Conservation (phyloP, 768 basidiomycete species). For the Rhodotorula kratochvilovae region DNA sequence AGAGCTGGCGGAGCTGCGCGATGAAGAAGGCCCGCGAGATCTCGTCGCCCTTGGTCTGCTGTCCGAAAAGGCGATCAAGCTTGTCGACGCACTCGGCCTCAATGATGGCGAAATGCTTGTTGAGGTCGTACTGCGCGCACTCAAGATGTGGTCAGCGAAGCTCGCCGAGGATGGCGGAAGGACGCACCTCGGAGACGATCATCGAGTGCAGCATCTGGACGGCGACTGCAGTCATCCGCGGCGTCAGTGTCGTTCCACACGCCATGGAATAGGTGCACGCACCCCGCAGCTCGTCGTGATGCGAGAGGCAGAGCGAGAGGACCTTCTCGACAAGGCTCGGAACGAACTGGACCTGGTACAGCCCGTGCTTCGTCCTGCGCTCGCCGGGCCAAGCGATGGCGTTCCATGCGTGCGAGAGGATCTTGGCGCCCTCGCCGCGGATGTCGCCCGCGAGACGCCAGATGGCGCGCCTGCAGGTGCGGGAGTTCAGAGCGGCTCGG, state of each 20-base stretch:
- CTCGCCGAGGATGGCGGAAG: too few species aligned
- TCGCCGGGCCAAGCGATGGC: conserved; percentile 63
- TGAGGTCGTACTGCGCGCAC: conserved; percentile 70
- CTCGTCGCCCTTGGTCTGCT: conserved; percentile 64
- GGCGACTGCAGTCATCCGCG: conserved; percentile 49
- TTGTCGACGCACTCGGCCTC: conserved; percentile 88
- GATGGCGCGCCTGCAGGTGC: conserved; percentile 62
- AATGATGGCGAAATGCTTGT: conserved; percentile 77
- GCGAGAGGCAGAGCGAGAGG: conserved; percentile 85
- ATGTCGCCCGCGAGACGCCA: conserved; percentile 96
- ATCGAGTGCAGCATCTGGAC: conserved; percentile 91
- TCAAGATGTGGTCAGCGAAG: too few species aligned
- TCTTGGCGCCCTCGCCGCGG: conserved; percentile 79
- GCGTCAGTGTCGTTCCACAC: too few species aligned
- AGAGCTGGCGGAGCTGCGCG: conserved; percentile 79
- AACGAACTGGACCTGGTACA: conserved; percentile 45
- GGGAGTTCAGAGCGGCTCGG: not conserved
- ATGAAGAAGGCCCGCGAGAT: conserved; percentile 78
- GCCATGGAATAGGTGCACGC: too few species aligned
- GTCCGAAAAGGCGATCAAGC: conserved; percentile 87
- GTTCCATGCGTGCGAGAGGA: conserved; percentile 77
- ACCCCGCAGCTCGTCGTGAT: conserved; percentile 85
- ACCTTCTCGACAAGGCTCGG: conserved; percentile 70
- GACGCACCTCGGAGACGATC: conserved; percentile 62
- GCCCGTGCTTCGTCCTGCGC: not conserved